Conservation (phyloP, 2,329 filamentous ascomycete species). For the Neoascochyta sp. region DNA sequence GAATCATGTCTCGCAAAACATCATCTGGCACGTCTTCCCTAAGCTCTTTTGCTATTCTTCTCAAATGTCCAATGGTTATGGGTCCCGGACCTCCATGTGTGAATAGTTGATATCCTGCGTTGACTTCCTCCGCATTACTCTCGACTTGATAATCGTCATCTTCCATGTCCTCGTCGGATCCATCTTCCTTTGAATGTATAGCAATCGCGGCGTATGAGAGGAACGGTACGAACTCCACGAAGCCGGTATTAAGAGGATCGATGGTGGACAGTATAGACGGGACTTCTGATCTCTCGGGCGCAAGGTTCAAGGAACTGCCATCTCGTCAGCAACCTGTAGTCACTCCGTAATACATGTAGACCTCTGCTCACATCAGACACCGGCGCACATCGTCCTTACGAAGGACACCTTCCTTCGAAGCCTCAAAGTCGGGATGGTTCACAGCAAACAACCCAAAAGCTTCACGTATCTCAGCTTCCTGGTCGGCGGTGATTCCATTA, state of each 20-base stretch:
- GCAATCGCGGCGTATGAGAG: constrained; percentile 86
- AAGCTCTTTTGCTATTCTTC: constrained; percentile 72
- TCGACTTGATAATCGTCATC: constrained; percentile 38
- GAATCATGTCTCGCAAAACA: constrained; percentile 85
- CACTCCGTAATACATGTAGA: neutral
- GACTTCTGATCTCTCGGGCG: constrained; percentile 64
- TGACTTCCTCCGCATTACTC: constrained; percentile 61
- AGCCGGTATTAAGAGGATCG: constrained; percentile 77
- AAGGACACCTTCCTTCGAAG: constrained; percentile 58
- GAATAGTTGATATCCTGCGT: constrained; percentile 80
- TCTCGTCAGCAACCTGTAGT: constrained; percentile 3
- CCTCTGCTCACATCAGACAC: constrained; percentile 48
- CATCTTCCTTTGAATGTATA: constrained; percentile 52
- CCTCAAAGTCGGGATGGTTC: constrained; percentile 53
- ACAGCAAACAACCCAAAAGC: constrained; percentile 75
- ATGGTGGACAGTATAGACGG: constrained; percentile 73
- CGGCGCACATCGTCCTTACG: constrained; percentile 45
- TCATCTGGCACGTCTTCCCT: constrained; percentile 83
- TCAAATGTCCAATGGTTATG: constrained; percentile 79
- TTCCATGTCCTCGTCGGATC: constrained; percentile 44
- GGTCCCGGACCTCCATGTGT: constrained; percentile 55
- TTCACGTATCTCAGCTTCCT: constrained; percentile 88
- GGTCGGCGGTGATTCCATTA: constrained; percentile 75
- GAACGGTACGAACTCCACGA: constrained; percentile 75
- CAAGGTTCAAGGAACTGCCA: constrained; percentile 74